Evolutionary conservation across 78 protist genomes (phyloP), one percentile per base, ranked within the genome.

Genomic region (Dictyostelium purpureum): DNA sequence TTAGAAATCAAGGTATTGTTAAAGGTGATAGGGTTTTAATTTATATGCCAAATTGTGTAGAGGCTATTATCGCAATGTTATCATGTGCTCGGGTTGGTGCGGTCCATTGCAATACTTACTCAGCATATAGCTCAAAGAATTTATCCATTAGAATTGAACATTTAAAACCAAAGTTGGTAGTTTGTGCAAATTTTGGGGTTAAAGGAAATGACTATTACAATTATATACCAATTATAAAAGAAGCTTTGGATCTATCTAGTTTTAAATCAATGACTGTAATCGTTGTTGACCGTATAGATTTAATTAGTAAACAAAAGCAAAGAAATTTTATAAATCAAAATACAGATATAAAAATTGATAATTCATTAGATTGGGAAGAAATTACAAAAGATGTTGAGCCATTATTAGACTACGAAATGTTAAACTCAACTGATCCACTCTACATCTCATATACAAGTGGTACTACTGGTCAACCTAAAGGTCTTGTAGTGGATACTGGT

Each of bases 41-140:
- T 57, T 98, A 96, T 90, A 78, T 98, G 96, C 96, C 99, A 45
- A 96, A 87, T 94, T 38, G 87, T 52, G 74, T 82, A 19, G 89
- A 95, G 33, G 40, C 74, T 2, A 79, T 87, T 5, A 37, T 83
- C 28, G 79, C 97, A 35, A 95, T 98, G 97, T 96, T 98, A 24
- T 97, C 99, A 43, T 96, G 98, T 69, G 97, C 99, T 52, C 77
- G 98, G 5, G 87, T 98, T 40, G 99, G 99, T 33, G 98, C 98
- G 0, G 42, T 96, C 6, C 97, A 83, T 54, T 33, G 61, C 40
- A n/a, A 16, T 9, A 0, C 37, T 12, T 6, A 24, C 31, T 26
- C 47, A 1, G 28, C 42, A 28, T 63, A 28, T 63, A 16, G 42
- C 0, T 35, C 35, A 5, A n/a, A n/a, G n/a, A n/a, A n/a, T n/a